Percentiles rank a stretch among this genome's conserved stretches.
These are phyloP conservation scores for Fraxinus baroniana DNA, from an alignment of 305 asterid species.

Conservation along the genomic window DNA sequence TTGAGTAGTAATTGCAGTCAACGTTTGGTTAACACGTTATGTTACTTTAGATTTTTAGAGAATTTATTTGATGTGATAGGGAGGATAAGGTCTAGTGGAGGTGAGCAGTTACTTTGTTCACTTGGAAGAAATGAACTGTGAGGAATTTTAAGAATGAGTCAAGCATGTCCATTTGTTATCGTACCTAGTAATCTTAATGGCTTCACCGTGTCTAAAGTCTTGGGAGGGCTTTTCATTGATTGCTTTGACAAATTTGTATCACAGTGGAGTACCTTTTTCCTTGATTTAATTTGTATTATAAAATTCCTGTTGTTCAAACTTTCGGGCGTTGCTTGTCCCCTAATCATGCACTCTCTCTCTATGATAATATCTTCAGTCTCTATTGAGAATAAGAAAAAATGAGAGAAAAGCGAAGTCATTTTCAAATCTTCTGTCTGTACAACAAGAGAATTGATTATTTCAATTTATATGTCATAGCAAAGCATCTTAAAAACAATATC, in stretches of 20 bases:
- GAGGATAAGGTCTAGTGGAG: background rate
- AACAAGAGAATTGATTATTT: background rate
- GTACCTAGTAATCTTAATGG: background rate
- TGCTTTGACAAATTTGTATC: background rate
- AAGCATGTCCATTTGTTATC: background rate
- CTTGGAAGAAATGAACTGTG: background rate
- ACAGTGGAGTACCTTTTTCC: background rate
- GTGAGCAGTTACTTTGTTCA: background rate
- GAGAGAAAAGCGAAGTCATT: background rate
- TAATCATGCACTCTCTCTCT: background rate
- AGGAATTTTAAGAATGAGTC: background rate
- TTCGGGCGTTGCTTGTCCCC: background rate
- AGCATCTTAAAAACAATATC: background rate
- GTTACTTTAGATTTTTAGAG: background rate
- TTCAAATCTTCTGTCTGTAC: background rate
- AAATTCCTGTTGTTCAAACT: background rate
- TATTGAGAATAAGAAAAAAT: background rate
- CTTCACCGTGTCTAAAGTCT: background rate
- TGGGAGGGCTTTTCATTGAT: background rate
- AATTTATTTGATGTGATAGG: background rate
- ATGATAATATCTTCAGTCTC: background rate
- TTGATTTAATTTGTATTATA: background rate
- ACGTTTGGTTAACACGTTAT: background rate
- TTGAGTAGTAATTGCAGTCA: background rate
- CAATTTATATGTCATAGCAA: background rate